Evolutionary conservation across 1,284 basidiomycete species (phyloP).

Genomic region (Salmacisia buchloeana): DNA sequence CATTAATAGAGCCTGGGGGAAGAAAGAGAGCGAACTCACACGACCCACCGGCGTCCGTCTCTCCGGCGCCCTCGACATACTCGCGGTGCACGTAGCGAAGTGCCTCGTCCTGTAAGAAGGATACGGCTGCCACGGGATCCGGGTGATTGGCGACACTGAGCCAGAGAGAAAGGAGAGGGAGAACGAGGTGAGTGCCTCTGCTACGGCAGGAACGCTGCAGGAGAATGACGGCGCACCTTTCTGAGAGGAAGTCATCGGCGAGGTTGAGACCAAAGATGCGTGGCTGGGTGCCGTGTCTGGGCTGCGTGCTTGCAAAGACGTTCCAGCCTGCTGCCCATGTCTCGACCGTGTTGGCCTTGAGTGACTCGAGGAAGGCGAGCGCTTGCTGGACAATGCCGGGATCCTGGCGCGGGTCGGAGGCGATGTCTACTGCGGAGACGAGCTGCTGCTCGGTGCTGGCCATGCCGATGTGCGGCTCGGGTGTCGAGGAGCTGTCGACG

Average conservation of each 20-base stretch:
- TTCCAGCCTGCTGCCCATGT: conserved; percentile 62
- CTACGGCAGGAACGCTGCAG: background rate
- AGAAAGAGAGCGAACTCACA: conserved; percentile 18
- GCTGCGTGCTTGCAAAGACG: conserved; percentile 54
- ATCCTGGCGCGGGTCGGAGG: conserved; percentile 67
- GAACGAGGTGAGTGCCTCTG: background rate
- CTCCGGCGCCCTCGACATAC: conserved; percentile 34
- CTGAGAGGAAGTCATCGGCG: conserved; percentile 77
- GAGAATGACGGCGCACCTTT: conserved; percentile 66
- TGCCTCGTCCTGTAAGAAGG: conserved; percentile 41
- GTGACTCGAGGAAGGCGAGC: conserved; percentile 68
- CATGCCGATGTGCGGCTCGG: background rate
- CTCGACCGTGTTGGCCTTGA: conserved; percentile 67
- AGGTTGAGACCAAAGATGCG: conserved; percentile 80
- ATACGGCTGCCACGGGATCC: conserved; percentile 35
- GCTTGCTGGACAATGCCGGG: conserved; percentile 63
- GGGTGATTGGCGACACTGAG: background rate
- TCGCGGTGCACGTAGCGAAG: conserved; percentile 43
- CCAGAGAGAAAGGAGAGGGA: background rate
- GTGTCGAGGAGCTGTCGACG: background rate
- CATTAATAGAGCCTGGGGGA: background rate
- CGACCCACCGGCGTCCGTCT: conserved; percentile 25
- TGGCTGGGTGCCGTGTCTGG: conserved; percentile 66
- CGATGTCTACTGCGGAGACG: conserved; percentile 74
- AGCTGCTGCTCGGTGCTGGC: conserved; percentile 55